Conservation (phyloP, 805 yeast species). For the Wickerhamomyces hampshirensis region DNA sequence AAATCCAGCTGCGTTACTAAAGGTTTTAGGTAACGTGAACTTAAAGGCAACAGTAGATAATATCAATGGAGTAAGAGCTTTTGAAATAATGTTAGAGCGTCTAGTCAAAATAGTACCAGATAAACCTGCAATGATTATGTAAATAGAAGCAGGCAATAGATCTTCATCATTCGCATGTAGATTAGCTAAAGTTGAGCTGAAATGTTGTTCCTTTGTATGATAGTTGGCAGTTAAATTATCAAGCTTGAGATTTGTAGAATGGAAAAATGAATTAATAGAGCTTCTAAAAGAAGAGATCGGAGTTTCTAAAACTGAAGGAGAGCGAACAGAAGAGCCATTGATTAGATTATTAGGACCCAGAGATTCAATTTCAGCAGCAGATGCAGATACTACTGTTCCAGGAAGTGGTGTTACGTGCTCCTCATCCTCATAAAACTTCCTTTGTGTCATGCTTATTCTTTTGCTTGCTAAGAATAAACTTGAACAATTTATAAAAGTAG, state of each 20-base stretch:
- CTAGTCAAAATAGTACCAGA: constrained; percentile 73
- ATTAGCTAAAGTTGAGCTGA: constrained; percentile 56
- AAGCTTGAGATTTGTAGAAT: constrained; percentile 31
- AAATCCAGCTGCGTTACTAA: constrained; percentile 50
- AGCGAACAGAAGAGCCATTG: constrained; percentile 53
- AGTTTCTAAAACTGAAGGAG: constrained; percentile 44
- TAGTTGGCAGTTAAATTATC: constrained; percentile 46
- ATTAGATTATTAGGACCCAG: constrained; percentile 45
- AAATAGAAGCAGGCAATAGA: constrained; percentile 64
- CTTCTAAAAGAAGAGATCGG: constrained; percentile 46
- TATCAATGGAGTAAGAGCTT: constrained; percentile 50
- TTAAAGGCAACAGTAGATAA: constrained; percentile 64
- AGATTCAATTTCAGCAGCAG: constrained; percentile 36
- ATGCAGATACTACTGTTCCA: constrained; percentile 42
- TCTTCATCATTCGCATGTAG: constrained; percentile 65
- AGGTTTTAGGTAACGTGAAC: constrained; percentile 70
- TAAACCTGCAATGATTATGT: constrained; percentile 62
- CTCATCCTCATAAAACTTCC: constrained; percentile 46
- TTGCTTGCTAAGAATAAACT: too few relatives aligned
- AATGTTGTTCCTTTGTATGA: constrained; percentile 55
- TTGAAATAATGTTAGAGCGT: constrained; percentile 52
- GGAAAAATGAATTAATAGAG: constrained; percentile 20
- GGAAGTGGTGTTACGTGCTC: constrained; percentile 41
- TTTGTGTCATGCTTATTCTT: constrained; percentile 11
- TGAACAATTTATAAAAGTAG: background rate